Percentiles rank a stretch among this genome's conserved stretches.
Conservation (phyloP, 2,329 filamentous ascomycete genomes). For the Hymenoscyphus linearis region DNA sequence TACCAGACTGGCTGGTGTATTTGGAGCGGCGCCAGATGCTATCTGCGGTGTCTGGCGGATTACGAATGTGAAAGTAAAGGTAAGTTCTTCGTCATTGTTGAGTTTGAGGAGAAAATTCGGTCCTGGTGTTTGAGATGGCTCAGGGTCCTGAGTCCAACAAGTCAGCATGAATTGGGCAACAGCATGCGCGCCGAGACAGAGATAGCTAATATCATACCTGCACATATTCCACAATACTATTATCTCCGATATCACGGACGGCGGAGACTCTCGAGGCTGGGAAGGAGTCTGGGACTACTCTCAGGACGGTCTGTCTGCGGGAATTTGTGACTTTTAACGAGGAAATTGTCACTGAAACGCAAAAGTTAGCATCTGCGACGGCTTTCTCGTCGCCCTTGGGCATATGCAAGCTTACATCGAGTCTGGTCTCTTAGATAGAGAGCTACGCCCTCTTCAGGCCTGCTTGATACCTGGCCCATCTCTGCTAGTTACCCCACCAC, state of each 20-base stretch:
- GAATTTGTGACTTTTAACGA: constrained; percentile 77
- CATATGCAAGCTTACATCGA: constrained; percentile 60
- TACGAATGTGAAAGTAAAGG: constrained; percentile 89
- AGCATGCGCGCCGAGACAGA: background rate
- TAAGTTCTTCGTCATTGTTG: constrained; percentile 84
- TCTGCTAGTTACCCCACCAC: constrained; percentile 33
- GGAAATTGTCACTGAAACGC: constrained; percentile 70
- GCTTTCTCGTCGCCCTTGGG: background rate
- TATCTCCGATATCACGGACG: constrained; percentile 68
- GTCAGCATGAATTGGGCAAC: constrained; percentile 13
- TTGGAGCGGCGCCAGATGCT: constrained; percentile 40
- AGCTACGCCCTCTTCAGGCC: constrained; percentile 72
- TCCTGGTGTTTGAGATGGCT: constrained; percentile 44
- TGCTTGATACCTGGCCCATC: constrained; percentile 93
- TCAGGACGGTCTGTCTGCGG: constrained; percentile 69
- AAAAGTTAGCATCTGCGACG: constrained; percentile 14
- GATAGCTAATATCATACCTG: constrained; percentile 54
- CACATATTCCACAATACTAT: constrained; percentile 77
- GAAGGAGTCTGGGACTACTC: constrained; percentile 78
- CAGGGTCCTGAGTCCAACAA: constrained; percentile 62
- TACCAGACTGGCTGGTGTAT: constrained; percentile 41
- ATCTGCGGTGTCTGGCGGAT: constrained; percentile 50
- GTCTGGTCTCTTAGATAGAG: constrained; percentile 89
- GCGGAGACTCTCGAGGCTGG: constrained; percentile 75
- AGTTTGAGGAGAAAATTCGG: constrained; percentile 83